A percentile compares a stretch with the other conserved stretches of the same genome.
These are phyloP conservation scores for Arabidopsis arenosa DNA, from an alignment of 345 rosid species.

Conservation along the genomic window DNA sequence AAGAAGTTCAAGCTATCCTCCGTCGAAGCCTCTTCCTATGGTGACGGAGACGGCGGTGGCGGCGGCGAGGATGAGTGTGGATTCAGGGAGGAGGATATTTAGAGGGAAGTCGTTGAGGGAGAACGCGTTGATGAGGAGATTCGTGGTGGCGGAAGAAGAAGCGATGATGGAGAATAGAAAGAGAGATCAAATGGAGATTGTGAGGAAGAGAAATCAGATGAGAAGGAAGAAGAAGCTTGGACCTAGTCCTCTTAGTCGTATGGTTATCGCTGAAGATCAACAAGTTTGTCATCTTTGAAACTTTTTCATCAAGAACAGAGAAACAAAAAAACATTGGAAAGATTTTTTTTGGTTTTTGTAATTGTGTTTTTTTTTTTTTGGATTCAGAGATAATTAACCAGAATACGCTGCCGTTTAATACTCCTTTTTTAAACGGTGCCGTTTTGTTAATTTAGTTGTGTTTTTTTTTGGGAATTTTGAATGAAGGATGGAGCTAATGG, in stretches of 20 bases:
- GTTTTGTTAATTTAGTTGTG: conserved; percentile 4
- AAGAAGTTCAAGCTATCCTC: conserved; percentile 87
- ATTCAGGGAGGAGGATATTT: conserved; percentile 69
- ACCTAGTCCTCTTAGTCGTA: conserved; percentile 85
- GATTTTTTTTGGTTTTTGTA: background rate
- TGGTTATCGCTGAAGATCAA: conserved; percentile 64
- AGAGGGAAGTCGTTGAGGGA: conserved; percentile 90
- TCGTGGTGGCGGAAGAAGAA: conserved; percentile 86
- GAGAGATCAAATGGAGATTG: conserved; percentile 85
- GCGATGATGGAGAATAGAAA: conserved; percentile 85
- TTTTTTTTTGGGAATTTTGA: background rate
- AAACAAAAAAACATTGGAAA: background rate
- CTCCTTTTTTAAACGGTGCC: background rate
- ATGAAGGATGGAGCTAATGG: conserved; percentile 5
- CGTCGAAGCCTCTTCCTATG: conserved; percentile 56
- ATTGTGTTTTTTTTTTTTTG: background rate
- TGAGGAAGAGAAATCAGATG: conserved; percentile 64
- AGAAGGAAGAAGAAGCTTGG: conserved; percentile 82
- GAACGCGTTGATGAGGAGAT: conserved; percentile 89
- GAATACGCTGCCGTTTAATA: background rate
- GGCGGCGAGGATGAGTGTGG: conserved; percentile 50
- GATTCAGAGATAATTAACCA: background rate
- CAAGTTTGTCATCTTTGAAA: conserved; percentile 22
- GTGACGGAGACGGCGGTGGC: conserved; percentile 26
- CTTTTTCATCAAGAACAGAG: background rate